A percentile compares a stretch with the other conserved stretches of the same genome.
Evolutionary conservation across 805 yeast species (phyloP).

Genomic region (Yarrowia sp.): DNA sequence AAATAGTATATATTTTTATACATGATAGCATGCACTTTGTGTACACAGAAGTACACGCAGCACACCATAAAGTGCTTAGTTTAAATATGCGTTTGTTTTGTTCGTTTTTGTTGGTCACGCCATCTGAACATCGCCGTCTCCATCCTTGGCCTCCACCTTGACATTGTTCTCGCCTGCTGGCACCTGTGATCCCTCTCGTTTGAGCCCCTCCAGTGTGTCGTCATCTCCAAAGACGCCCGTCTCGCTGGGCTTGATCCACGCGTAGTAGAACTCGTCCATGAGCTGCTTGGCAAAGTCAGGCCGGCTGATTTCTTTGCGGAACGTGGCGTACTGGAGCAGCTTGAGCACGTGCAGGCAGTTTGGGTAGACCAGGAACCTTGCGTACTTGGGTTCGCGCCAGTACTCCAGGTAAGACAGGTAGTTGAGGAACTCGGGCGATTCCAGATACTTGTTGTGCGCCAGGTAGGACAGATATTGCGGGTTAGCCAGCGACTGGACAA

Average conservation of each 20-base stretch:
- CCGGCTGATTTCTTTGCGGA: conserved; percentile 43
- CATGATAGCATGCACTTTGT: not conserved
- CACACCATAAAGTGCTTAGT: too few relatives aligned
- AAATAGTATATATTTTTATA: conserved; percentile 6
- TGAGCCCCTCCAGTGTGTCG: not conserved
- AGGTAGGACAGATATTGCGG: conserved; percentile 81
- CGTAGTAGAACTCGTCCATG: conserved; percentile 44
- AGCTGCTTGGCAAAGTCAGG: conserved; percentile 45
- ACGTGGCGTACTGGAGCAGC: conserved; percentile 46
- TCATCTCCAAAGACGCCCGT: conserved; percentile 11
- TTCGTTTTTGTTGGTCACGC: not conserved
- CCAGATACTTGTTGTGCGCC: conserved; percentile 78
- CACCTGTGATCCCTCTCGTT: not conserved
- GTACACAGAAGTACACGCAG: not conserved
- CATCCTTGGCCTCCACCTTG: conserved; percentile 3
- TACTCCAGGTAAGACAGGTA: conserved; percentile 80
- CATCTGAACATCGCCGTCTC: conserved; percentile 19
- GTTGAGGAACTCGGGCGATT: conserved; percentile 66
- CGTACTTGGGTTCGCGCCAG: conserved; percentile 74
- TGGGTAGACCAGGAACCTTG: conserved; percentile 73
- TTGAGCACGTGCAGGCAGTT: conserved; percentile 81
- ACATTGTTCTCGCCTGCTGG: not conserved
- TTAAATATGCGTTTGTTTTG: too few relatives aligned
- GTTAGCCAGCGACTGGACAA: conserved; percentile 88
- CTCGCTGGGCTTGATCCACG: conserved; percentile 38